phyloP scores from a whole-genome alignment of 805 yeast species.

The Clavispora asparagi region DNA sequence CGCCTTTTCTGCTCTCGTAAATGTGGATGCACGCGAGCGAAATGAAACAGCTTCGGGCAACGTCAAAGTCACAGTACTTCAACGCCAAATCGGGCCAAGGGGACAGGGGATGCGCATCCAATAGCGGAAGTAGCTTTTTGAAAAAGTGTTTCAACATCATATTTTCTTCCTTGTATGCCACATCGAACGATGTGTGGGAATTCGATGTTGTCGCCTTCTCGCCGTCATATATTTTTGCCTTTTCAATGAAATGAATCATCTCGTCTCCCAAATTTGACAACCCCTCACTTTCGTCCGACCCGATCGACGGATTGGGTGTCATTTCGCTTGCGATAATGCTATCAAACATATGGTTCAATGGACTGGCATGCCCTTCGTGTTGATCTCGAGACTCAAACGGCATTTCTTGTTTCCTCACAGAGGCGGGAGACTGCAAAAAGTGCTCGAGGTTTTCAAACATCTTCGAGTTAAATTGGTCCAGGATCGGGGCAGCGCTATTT shows the following conservation, averaged over 20 bases:
- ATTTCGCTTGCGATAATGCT: slow-evolving; percentile 3
- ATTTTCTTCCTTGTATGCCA: slow-evolving; percentile 45
- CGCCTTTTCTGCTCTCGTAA: slow-evolving; percentile 48
- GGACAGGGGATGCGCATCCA: slow-evolving; percentile 56
- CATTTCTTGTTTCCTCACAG: not conserved
- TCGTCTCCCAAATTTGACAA: slow-evolving; percentile 9
- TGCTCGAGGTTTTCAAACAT: slow-evolving; percentile 22
- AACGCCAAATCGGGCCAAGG: slow-evolving; percentile 60
- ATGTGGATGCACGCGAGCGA: slow-evolving; percentile 53
- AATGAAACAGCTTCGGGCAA: slow-evolving; percentile 54
- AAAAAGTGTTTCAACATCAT: slow-evolving; percentile 53
- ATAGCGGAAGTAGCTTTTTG: slow-evolving; percentile 45
- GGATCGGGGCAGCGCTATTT: slow-evolving; percentile 2
- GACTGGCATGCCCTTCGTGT: not conserved
- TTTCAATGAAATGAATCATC: slow-evolving; percentile 14
- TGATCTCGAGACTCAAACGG: not conserved
- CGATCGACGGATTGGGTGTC: not conserved
- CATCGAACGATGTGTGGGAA: slow-evolving; percentile 7
- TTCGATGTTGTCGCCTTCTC: slow-evolving; percentile 1
- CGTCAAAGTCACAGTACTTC: slow-evolving; percentile 51
- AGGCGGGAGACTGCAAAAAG: slow-evolving; percentile 13
- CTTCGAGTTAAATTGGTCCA: slow-evolving; percentile 20
- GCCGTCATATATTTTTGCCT: slow-evolving; percentile 10
- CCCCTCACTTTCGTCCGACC: not conserved
- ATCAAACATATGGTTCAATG: slow-evolving; percentile 10